These are phyloP conservation scores for Antrodiella citrinella DNA, from an alignment of 768 basidiomycete genomes.

Conservation along the genomic window DNA sequence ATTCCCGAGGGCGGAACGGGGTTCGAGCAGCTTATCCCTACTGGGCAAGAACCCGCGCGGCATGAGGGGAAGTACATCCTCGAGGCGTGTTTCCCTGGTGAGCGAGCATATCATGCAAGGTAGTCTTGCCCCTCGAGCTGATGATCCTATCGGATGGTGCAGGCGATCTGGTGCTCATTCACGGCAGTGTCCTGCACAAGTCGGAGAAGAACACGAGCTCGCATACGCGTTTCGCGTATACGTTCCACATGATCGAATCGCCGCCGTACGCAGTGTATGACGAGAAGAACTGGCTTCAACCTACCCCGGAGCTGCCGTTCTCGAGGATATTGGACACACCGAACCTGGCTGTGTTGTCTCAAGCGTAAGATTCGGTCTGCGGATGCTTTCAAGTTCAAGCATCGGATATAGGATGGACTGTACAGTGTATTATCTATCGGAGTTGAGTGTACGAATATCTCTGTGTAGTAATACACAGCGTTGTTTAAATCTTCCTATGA, in stretches of 20 bases:
- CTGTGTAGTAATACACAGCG: not conserved
- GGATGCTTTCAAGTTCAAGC: no score
- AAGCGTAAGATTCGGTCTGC: slow-evolving; percentile 2
- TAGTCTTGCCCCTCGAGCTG: not conserved
- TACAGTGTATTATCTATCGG: not conserved
- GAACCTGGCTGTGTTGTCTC: slow-evolving; percentile 17
- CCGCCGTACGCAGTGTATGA: slow-evolving; percentile 69
- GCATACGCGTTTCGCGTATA: slow-evolving; percentile 86
- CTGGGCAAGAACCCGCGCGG: slow-evolving; percentile 22
- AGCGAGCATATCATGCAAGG: no score
- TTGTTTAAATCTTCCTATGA: not conserved
- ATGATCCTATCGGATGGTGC: no score
- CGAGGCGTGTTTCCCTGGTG: slow-evolving; percentile 70
- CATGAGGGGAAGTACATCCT: slow-evolving; percentile 48
- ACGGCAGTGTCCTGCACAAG: slow-evolving; percentile 89
- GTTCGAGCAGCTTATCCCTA: slow-evolving; percentile 55
- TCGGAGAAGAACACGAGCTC: slow-evolving; percentile 79
- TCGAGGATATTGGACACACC: slow-evolving; percentile 40
- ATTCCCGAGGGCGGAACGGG: slow-evolving; percentile 72
- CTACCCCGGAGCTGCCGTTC: slow-evolving; percentile 79
- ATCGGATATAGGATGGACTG: not conserved
- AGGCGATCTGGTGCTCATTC: slow-evolving; percentile 92
- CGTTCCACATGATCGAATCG: slow-evolving; percentile 91
- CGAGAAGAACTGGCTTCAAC: slow-evolving; percentile 93
- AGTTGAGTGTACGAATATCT: not conserved